A percentile compares a stretch with the other conserved stretches of the same genome.
These are phyloP conservation scores for Tricholoma sp. DNA, from an alignment of 768 basidiomycete species.

Conservation along the genomic window DNA sequence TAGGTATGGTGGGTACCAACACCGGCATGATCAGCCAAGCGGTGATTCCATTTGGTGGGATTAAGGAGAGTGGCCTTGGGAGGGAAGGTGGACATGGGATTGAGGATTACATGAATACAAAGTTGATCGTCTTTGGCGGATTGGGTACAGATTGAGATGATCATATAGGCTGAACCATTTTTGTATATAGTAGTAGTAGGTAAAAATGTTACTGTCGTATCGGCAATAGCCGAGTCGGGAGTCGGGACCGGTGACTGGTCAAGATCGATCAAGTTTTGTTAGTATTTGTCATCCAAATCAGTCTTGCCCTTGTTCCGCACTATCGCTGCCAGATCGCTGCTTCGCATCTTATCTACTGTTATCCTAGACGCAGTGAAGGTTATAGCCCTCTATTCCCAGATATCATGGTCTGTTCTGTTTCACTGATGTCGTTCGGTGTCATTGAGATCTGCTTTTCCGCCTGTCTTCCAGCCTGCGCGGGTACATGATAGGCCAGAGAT, in stretches of 20 bases:
- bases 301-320: too few relatives aligned
- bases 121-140: conserved; percentile 79
- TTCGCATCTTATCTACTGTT: background rate
- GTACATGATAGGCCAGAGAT: conserved; percentile 29
- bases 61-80: conserved; percentile 84
- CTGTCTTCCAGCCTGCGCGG: conserved; percentile 25
- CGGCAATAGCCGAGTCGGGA: too few relatives aligned
- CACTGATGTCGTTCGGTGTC: background rate
- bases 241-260: too few relatives aligned
- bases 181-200: too few relatives aligned
- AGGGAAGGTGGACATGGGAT: conserved; percentile 90
- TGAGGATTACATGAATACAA: conserved; percentile 81
- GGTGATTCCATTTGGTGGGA: conserved; percentile 82
- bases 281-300: background rate
- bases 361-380: background rate
- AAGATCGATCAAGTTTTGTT: too few relatives aligned
- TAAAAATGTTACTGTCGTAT: too few relatives aligned
- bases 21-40: conserved; percentile 77
- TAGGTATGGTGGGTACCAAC: conserved; percentile 87
- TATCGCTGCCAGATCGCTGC: too few relatives aligned
- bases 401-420: background rate
- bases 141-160: conserved; percentile 23
- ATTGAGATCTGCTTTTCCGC: background rate
- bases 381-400: background rate
- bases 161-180: too few relatives aligned